phyloP scores from a whole-genome alignment of 257 asterid species.

The Marsdenia floribunda region DNA sequence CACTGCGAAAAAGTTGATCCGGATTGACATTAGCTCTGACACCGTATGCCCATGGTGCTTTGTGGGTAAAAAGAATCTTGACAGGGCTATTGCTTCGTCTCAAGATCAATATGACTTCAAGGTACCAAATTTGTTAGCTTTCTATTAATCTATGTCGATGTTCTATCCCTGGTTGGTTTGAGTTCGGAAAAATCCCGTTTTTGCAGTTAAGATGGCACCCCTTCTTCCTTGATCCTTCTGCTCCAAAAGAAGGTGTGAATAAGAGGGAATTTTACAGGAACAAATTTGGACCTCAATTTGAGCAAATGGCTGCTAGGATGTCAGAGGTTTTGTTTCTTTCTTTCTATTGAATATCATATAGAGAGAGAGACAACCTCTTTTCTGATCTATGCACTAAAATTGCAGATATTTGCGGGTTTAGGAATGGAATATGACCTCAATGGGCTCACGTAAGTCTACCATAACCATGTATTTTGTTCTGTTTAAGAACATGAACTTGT shows the following conservation, averaged over 20 bases:
- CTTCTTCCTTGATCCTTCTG: slow-evolving; percentile 52
- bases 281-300: slow-evolving; percentile 56
- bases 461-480: background rate
- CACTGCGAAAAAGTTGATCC: slow-evolving; percentile 50
- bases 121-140: slow-evolving; percentile 20
- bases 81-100: slow-evolving; percentile 63
- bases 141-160: background rate
- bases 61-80: slow-evolving; percentile 76
- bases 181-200: background rate
- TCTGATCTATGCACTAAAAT: background rate
- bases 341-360: background rate
- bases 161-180: background rate
- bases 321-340: slow-evolving; percentile 44
- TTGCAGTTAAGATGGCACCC: slow-evolving; percentile 49
- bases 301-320: slow-evolving; percentile 58
- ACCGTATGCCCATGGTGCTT: slow-evolving; percentile 93
- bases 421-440: slow-evolving; percentile 49
- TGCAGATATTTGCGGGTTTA: slow-evolving; percentile 54
- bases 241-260: slow-evolving; percentile 60
- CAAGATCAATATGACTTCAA: slow-evolving; percentile 39
- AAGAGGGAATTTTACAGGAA: slow-evolving; percentile 56
- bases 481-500: background rate
- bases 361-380: background rate
- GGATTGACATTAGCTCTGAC: slow-evolving; percentile 58
- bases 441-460: slow-evolving; percentile 59